These are phyloP conservation scores for Wallacemonas sp. DNA, from an alignment of 208 protist genomes.

Conservation along the genomic window DNA sequence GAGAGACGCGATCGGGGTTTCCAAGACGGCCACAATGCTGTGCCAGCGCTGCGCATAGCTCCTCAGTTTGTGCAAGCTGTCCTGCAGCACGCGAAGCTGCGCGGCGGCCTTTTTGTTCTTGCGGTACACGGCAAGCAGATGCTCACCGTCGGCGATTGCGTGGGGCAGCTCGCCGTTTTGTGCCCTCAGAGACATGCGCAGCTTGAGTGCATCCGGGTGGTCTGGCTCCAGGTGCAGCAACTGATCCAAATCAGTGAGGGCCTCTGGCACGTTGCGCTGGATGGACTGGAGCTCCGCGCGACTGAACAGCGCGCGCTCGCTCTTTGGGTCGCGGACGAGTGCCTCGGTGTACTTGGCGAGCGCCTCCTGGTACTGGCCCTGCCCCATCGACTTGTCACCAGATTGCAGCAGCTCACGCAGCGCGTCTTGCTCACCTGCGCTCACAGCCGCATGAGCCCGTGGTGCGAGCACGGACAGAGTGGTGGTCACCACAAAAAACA, in stretches of 20 bases:
- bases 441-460: background rate
- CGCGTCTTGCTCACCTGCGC: slow-evolving; percentile 38
- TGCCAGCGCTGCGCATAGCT: slow-evolving; percentile 49
- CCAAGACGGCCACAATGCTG: slow-evolving; percentile 34
- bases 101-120: slow-evolving; percentile 25
- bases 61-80: slow-evolving; percentile 38
- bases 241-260: slow-evolving; percentile 57
- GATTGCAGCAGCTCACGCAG: slow-evolving; percentile 51
- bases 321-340: slow-evolving; percentile 51
- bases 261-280: slow-evolving; percentile 44
- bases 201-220: slow-evolving; percentile 45
- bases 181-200: slow-evolving; percentile 56
- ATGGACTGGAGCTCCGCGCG: slow-evolving; percentile 77
- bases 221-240: slow-evolving; percentile 44
- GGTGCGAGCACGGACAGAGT: background rate
- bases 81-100: slow-evolving; percentile 16
- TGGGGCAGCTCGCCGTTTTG: slow-evolving; percentile 57
- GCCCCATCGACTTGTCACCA: slow-evolving; percentile 67
- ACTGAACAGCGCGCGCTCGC: slow-evolving; percentile 70
- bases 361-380: slow-evolving; percentile 81
- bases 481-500: background rate
- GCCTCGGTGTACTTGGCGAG: slow-evolving; percentile 86
- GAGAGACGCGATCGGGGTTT: slow-evolving; percentile 19
- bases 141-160: slow-evolving; percentile 46
- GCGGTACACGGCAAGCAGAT: slow-evolving; percentile 38